Evolutionary conservation across 352 stramenopile species (phyloP).

Genomic region (Aphanomyces cochlioides): DNA sequence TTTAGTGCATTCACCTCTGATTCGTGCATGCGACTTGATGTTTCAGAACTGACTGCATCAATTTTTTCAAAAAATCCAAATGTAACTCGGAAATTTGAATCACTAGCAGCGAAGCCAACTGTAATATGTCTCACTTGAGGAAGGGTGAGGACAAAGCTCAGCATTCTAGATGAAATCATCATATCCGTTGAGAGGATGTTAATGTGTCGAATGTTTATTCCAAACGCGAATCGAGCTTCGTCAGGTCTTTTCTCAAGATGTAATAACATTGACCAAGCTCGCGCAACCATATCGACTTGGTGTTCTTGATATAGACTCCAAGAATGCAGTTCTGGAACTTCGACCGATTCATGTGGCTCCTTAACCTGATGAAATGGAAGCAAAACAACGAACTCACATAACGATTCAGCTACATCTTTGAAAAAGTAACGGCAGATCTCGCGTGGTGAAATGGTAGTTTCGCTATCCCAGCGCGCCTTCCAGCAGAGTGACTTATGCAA

Average conservation of each 20-base stretch:
- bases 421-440: constrained; percentile 21
- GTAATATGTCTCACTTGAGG: background rate
- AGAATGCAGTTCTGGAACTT: background rate
- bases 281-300: background rate
- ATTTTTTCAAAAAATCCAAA: constrained; percentile 22
- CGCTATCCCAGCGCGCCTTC: constrained; percentile 19
- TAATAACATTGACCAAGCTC: constrained; percentile 10
- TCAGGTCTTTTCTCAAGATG: background rate
- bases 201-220: constrained; percentile 19
- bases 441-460: background rate
- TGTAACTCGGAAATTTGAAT: background rate
- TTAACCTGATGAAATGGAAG: background rate
- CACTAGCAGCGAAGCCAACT: constrained; percentile 1
- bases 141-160: constrained; percentile 10
- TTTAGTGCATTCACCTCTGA: constrained; percentile 26
- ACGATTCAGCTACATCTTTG: constrained; percentile 19
- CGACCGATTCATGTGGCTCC: background rate
- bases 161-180: constrained; percentile 2
- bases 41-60: background rate
- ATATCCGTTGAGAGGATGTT: constrained; percentile 2
- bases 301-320: background rate
- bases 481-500: background rate
- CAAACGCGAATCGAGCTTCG: constrained; percentile 16
- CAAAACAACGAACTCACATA: constrained; percentile 24
- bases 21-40: background rate